Conservation (phyloP, 2,329 filamentous ascomycete species). For the Intubia oerlemansii region DNA sequence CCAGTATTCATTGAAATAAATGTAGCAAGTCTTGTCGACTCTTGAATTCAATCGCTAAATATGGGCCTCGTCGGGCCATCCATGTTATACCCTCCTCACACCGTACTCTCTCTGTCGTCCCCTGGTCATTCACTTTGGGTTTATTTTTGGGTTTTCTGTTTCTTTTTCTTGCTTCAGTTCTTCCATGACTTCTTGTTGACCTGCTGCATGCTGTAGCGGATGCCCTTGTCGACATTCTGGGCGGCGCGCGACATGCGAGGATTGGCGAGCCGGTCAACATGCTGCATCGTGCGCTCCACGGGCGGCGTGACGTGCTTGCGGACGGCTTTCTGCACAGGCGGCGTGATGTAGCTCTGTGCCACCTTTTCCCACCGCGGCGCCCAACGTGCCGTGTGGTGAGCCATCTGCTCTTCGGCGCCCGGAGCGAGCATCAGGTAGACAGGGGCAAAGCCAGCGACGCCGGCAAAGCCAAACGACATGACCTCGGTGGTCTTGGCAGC, state of each 20-base stretch:
- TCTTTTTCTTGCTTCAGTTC: background rate
- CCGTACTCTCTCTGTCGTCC: no score
- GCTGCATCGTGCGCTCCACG: conserved; percentile 21
- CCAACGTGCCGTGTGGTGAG: conserved; percentile 32
- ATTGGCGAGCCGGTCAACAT: conserved; percentile 23
- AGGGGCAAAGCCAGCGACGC: conserved; percentile 30
- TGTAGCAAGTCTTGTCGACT: no score
- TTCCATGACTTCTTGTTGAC: conserved; percentile 7
- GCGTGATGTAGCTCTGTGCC: conserved; percentile 31
- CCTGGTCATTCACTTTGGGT: no score
- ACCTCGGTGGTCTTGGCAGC: conserved; percentile 25
- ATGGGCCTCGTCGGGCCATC: no score
- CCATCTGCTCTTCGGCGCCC: conserved; percentile 30
- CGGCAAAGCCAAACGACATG: conserved; percentile 30
- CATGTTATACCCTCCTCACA: no score
- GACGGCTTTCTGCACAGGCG: conserved; percentile 21
- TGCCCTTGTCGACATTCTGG: conserved; percentile 23
- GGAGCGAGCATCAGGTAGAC: conserved; percentile 32
- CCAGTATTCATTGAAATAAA: no score
- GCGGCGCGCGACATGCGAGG: conserved; percentile 24
- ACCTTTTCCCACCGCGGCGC: conserved; percentile 38
- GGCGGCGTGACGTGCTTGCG: conserved; percentile 25
- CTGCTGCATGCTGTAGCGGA: conserved; percentile 23
- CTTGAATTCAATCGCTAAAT: no score
- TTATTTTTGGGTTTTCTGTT: background rate